These are phyloP conservation scores for Hanseniaspora hatyaiensis DNA, from an alignment of 805 yeast genomes.

Conservation along the genomic window DNA sequence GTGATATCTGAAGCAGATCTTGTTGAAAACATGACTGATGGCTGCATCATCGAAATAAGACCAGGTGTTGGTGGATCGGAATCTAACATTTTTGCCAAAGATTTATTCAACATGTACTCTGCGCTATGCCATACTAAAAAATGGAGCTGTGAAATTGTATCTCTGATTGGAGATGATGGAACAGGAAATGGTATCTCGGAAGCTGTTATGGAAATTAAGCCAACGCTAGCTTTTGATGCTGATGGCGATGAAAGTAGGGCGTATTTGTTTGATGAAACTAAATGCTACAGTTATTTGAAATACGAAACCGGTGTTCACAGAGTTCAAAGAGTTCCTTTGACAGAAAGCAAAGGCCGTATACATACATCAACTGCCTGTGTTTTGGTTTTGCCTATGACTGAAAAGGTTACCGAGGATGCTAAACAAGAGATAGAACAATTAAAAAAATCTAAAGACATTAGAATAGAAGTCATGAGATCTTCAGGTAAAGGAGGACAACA, in stretches of 20 bases:
- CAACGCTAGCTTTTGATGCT: neutral
- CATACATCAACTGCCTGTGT: slow-evolving; percentile 97
- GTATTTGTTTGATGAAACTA: slow-evolving; percentile 42
- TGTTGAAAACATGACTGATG: slow-evolving; percentile 29
- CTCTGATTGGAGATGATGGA: slow-evolving; percentile 40
- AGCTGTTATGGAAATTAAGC: slow-evolving; percentile 53
- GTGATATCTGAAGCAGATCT: slow-evolving; percentile 46
- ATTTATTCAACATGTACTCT: slow-evolving; percentile 69
- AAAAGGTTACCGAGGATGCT: slow-evolving; percentile 36
- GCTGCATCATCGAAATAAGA: slow-evolving; percentile 71
- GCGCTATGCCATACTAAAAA: slow-evolving; percentile 50
- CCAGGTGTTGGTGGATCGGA: slow-evolving; percentile 97
- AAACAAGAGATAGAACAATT: slow-evolving; percentile 3
- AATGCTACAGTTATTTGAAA: slow-evolving; percentile 60
- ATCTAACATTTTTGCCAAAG: slow-evolving; percentile 75
- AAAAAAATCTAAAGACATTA: slow-evolving; percentile 63
- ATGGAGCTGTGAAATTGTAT: slow-evolving; percentile 58
- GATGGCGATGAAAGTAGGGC: neutral
- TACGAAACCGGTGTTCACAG: slow-evolving; percentile 93
- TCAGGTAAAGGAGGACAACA: slow-evolving; percentile 98
- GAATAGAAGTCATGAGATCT: slow-evolving; percentile 94
- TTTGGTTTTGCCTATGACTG: slow-evolving; percentile 69
- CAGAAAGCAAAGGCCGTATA: slow-evolving; percentile 85
- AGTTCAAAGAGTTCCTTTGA: slow-evolving; percentile 86
- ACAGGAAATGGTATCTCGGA: slow-evolving; percentile 60